Conservation (phyloP, 495 filamentous ascomycete species). For the Oleoguttula mirabilis region DNA sequence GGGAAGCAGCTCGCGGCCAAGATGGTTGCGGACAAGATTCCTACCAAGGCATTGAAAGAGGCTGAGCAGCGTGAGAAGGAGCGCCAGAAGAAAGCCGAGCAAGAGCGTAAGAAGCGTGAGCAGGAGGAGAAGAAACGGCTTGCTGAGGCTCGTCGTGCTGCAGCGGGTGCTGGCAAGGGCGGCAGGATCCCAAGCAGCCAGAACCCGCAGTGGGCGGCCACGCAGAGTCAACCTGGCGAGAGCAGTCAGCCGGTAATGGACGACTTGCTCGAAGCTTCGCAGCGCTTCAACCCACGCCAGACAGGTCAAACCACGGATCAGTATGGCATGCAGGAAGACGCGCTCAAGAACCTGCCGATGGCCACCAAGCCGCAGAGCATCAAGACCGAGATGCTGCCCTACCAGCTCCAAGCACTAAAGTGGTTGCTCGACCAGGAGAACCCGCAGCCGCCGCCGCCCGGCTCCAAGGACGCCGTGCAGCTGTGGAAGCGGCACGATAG, state of each 20-base stretch:
- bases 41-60: constrained; percentile 35
- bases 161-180: constrained; percentile 10
- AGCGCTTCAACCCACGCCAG: constrained; percentile 57
- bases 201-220: neutral
- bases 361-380: constrained; percentile 53
- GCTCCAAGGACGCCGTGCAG: constrained; percentile 57
- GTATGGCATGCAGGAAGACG: constrained; percentile 55
- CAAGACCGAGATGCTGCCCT: constrained; percentile 57
- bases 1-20: constrained; percentile 39
- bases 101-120: constrained; percentile 17
- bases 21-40: constrained; percentile 52
- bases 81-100: constrained; percentile 25
- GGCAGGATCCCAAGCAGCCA: neutral
- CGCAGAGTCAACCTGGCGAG: constrained; percentile 8
- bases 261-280: constrained; percentile 54
- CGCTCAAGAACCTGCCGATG: constrained; percentile 61
- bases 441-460: constrained; percentile 49
- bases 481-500: constrained; percentile 55
- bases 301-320: constrained; percentile 55
- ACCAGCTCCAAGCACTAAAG: constrained; percentile 69
- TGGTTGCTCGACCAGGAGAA: constrained; percentile 74
- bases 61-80: constrained; percentile 33
- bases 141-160: constrained; percentile 13
- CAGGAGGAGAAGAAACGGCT: constrained; percentile 20
- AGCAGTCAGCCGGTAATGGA: constrained; percentile 37